Percentiles rank a stretch among this genome's conserved stretches.
Conservation (phyloP, 2,329 filamentous ascomycete species). For the Cyphellophora europaea region DNA sequence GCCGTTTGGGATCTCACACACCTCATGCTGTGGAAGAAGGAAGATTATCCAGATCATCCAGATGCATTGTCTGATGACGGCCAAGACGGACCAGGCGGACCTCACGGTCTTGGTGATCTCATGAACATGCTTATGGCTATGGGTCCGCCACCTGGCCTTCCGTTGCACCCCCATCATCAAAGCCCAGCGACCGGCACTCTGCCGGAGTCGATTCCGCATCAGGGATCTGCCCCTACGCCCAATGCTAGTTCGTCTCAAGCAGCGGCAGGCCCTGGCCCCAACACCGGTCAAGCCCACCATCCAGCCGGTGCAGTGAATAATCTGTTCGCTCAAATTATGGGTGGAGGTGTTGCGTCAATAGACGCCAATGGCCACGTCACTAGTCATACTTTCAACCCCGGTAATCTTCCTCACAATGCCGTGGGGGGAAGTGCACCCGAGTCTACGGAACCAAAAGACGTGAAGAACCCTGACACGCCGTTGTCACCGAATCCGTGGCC, state of each 20-base stretch:
- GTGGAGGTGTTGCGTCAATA: neutral
- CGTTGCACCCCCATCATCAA: too few species aligned
- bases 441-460: neutral
- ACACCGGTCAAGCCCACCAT: neutral
- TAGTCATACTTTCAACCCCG: neutral
- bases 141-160: too few species aligned
- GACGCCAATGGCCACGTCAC: neutral
- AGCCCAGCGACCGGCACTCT: too few species aligned
- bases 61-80: neutral
- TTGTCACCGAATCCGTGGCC: neutral
- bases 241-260: neutral
- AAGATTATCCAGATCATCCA: neutral
- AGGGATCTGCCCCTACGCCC: neutral
- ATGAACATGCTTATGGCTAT: neutral
- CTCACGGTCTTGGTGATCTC: neutral
- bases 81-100: neutral
- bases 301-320: too few species aligned
- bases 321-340: too few species aligned
- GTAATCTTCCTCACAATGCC: neutral
- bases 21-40: neutral
- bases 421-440: neutral
- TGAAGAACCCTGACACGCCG: neutral
- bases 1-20: neutral
- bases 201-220: neutral
- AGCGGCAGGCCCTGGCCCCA: neutral